Percentiles rank a stretch among this genome's conserved stretches.
Evolutionary conservation across 371 early-diverging fungal species (phyloP).

Genomic region (Mycotypha africana): DNA sequence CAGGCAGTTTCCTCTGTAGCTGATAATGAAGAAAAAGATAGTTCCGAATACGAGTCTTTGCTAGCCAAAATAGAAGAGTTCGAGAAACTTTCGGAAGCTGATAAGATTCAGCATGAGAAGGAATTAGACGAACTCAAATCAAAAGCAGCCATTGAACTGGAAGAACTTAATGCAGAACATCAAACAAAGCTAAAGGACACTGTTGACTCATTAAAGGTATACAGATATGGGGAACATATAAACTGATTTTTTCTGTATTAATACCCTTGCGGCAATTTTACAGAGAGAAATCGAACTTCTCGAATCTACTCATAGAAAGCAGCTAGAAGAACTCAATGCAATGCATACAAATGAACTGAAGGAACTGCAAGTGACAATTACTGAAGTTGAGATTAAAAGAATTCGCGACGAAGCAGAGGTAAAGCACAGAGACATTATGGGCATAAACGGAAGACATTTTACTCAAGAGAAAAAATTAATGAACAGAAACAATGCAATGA

Average conservation of each 20-base stretch:
- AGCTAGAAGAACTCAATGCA: slow-evolving; percentile 7
- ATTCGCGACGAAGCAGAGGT: slow-evolving; percentile 15
- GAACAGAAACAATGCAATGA: slow-evolving; percentile 7
- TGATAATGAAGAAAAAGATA: slow-evolving; percentile 13
- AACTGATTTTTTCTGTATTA: too few relatives aligned
- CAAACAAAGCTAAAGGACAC: slow-evolving; percentile 8
- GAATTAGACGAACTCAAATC: slow-evolving; percentile 9
- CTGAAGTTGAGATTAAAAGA: slow-evolving; percentile 15
- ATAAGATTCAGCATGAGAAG: slow-evolving; percentile 4
- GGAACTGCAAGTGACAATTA: slow-evolving; percentile 15
- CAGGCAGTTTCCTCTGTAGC: slow-evolving; percentile 10
- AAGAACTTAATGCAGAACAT: slow-evolving; percentile 6
- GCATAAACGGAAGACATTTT: too few relatives aligned
- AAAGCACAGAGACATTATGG: too few relatives aligned
- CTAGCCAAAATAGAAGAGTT: slow-evolving; percentile 15
- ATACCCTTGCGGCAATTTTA: too few relatives aligned
- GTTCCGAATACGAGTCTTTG: slow-evolving; percentile 7
- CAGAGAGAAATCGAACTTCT: slow-evolving; percentile 15
- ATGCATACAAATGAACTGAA: slow-evolving; percentile 11
- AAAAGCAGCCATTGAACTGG: slow-evolving; percentile 6
- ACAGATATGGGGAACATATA: too few relatives aligned
- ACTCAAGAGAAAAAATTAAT: background rate
- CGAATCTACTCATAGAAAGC: slow-evolving; percentile 5
- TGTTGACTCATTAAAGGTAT: slow-evolving; percentile 9
- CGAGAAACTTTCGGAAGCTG: slow-evolving; percentile 5